phyloP scores from a whole-genome alignment of 139 green algal species.

The Micromonas pusilla region DNA sequence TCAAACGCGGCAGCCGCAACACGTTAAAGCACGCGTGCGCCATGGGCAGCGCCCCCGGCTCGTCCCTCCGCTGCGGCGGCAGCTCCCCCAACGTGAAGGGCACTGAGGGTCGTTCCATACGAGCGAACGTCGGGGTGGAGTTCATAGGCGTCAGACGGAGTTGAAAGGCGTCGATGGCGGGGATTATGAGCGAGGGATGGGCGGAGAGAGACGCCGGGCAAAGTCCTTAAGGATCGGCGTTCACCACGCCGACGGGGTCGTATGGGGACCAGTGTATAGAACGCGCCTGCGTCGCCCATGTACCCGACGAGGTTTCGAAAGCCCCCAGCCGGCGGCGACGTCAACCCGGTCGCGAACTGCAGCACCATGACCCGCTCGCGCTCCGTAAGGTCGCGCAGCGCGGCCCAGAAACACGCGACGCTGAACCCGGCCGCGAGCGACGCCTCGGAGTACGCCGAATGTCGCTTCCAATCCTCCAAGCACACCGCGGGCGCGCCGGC shows the following conservation, averaged over 20 bases:
- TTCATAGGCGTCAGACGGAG: too few species aligned
- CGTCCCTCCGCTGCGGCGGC: not conserved
- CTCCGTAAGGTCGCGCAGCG: not conserved
- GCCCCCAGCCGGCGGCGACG: not conserved
- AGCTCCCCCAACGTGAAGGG: not conserved
- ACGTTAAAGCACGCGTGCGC: slow-evolving; percentile 7
- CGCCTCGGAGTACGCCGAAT: not conserved
- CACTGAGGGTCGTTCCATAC: too few species aligned
- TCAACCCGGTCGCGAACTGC: slow-evolving; percentile 5
- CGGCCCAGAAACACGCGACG: not conserved
- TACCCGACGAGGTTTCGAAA: not conserved
- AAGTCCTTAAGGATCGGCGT: too few species aligned
- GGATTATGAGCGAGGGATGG: too few species aligned
- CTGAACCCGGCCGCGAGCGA: not conserved
- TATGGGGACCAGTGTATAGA: too few species aligned
- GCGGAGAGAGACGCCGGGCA: too few species aligned
- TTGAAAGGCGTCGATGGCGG: too few species aligned
- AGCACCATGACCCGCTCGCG: not conserved
- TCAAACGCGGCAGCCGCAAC: not conserved
- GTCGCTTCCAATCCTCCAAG: not conserved
- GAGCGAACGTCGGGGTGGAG: too few species aligned
- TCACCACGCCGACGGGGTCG: too few species aligned
- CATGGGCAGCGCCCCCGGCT: not conserved
- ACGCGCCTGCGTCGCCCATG: not conserved
- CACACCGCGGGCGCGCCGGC: not conserved